Evolutionary conservation across 306 rosid species (phyloP), one percentile per base, ranked within the genome.

Genomic region (Delonix regia): DNA sequence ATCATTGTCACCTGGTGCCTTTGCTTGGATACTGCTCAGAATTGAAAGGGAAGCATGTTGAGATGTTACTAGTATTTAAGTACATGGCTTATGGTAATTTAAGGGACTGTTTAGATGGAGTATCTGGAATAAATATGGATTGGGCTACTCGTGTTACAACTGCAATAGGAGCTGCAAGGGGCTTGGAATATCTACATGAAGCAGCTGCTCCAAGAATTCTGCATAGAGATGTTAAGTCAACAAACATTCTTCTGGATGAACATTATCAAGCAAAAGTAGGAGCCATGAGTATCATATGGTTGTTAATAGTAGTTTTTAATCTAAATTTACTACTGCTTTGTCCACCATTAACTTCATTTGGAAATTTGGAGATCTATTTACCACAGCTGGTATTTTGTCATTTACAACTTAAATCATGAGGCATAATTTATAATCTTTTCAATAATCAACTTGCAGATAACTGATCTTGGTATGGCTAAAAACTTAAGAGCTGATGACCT

Each of bases 381-480:
- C 1, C 11, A 7, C 25, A 47, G 11, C 68, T 73, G 67, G 45
- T 25, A 30, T 61, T 44, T 10, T 62, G 53, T 52, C 27, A 25
- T 19, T 65, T 21, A 21, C 7, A 27, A 6, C 67, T 67, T 38
- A 63, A 39, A 72, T 47, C 9, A 36, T 71, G 16, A 49, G 52
- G 64, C 19, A 62, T 45, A 41, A 19, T 51, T 61, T 19, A 62
- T 38, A 45, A 49, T 47, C 9, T 71, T 42, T 36, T 1, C 33
- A 74, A 18, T 39, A 66, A 72, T 70, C 61, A 38, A 69, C 56
- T 83, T 75, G 86, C 89, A 95, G 99, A 93, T 95, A 83, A 92
- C 99, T 73, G 99, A 95, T 85, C 97, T 95, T 61, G 99, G 99
- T 71, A 86, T 93, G 99, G 98, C 99, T 34, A 93, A 91, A 79